A percentile compares a stretch with the other conserved stretches of the same genome.
Conservation (phyloP, 805 yeast genomes). For the Lachancea nothofagi region DNA sequence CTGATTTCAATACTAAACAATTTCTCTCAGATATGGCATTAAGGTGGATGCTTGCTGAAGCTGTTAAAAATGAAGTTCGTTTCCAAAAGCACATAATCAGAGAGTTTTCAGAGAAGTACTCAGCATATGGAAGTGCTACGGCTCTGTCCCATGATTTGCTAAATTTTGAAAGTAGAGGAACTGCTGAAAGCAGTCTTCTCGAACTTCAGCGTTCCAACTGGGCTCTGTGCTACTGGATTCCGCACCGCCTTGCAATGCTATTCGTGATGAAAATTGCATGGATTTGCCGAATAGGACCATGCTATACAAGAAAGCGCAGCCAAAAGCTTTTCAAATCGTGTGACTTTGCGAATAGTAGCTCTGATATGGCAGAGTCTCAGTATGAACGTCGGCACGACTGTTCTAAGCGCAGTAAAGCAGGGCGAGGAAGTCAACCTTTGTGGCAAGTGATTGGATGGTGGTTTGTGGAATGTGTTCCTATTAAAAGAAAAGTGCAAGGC, state of each 20-base stretch:
- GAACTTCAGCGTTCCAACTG: slow-evolving; percentile 2
- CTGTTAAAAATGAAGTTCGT: slow-evolving; percentile 44
- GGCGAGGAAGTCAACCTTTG: slow-evolving; percentile 34
- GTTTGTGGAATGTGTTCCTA: slow-evolving; percentile 55
- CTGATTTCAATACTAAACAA: slow-evolving; percentile 36
- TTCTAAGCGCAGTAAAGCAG: slow-evolving; percentile 27
- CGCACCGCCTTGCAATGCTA: background rate
- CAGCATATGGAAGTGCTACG: slow-evolving; percentile 39
- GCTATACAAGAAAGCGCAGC: slow-evolving; percentile 2
- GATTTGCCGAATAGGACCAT: background rate
- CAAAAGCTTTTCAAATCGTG: slow-evolving; percentile 1
- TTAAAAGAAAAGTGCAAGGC: slow-evolving; percentile 47
- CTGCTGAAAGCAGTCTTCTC: slow-evolving; percentile 6
- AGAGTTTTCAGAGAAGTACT: slow-evolving; percentile 37
- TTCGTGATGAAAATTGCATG: slow-evolving; percentile 1
- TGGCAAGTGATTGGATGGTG: slow-evolving; percentile 46
- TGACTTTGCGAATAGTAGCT: background rate
- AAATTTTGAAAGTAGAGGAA: slow-evolving; percentile 21
- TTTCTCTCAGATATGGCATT: slow-evolving; percentile 46
- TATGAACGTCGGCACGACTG: background rate
- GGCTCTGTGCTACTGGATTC: slow-evolving; percentile 1
- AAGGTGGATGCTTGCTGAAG: slow-evolving; percentile 57
- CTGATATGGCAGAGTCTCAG: background rate
- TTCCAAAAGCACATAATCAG: slow-evolving; percentile 40
- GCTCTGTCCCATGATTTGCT: slow-evolving; percentile 50